These are phyloP conservation scores for Candida wancherniae DNA, from an alignment of 805 yeast species.

Conservation along the genomic window DNA sequence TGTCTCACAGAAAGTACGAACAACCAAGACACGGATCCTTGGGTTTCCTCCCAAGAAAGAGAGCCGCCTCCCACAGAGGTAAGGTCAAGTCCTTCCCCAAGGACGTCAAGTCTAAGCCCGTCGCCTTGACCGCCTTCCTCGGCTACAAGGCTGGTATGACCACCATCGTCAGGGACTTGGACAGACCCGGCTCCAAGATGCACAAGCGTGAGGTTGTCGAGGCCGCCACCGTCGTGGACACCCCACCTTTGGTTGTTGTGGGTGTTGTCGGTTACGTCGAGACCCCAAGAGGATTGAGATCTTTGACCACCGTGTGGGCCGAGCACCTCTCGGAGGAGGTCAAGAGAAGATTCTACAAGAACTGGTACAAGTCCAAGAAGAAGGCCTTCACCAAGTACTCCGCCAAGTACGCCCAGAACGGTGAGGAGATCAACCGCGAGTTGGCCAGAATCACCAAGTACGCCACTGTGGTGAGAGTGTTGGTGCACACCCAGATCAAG, in stretches of 20 bases:
- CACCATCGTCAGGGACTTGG: constrained; percentile 99
- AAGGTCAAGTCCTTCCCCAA: constrained; percentile 99
- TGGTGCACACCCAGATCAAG: constrained; percentile 99
- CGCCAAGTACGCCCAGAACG: constrained; percentile 92
- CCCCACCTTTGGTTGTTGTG: constrained; percentile 98
- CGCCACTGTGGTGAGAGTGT: constrained; percentile 97
- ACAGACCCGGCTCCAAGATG: constrained; percentile 99
- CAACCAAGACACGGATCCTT: constrained; percentile 99
- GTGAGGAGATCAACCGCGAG: constrained; percentile 87
- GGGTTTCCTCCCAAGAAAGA: constrained; percentile 99
- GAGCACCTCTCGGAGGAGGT: constrained; percentile 99
- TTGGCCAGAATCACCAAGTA: constrained; percentile 98
- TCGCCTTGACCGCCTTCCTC: constrained; percentile 97
- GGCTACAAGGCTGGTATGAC: constrained; percentile 99
- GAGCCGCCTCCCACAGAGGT: constrained; percentile 98
- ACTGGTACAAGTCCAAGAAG: constrained; percentile 99
- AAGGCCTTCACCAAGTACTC: constrained; percentile 99
- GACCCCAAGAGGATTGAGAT: constrained; percentile 99
- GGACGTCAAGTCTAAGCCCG: constrained; percentile 97
- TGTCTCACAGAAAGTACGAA: constrained; percentile 99
- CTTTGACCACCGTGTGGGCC: constrained; percentile 99
- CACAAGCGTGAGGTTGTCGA: constrained; percentile 99
- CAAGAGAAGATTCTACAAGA: constrained; percentile 99
- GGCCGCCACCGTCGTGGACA: constrained; percentile 98
- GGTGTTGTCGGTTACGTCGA: constrained; percentile 99